These are phyloP conservation scores for Asclepias syriaca DNA, from an alignment of 257 asterid genomes.

Conservation along the genomic window DNA sequence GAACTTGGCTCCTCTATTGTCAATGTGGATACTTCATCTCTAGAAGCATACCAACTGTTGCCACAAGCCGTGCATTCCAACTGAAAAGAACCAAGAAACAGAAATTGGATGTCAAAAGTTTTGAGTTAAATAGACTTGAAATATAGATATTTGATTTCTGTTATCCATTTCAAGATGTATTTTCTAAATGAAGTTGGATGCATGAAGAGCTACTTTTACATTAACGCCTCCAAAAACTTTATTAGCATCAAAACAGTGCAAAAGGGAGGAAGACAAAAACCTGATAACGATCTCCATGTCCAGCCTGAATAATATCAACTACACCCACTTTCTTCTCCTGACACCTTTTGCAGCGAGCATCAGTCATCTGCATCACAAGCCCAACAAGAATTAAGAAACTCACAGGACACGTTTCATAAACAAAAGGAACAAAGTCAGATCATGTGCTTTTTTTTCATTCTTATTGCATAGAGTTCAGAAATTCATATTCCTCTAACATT, in stretches of 20 bases:
- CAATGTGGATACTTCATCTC: conserved; percentile 63
- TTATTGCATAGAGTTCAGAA: not conserved
- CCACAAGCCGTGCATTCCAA: conserved; percentile 82
- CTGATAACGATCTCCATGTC: conserved; percentile 75
- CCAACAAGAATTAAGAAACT: conserved; percentile 13
- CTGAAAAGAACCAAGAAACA: conserved; percentile 28
- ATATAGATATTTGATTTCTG: not conserved
- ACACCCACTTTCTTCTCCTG: conserved; percentile 60
- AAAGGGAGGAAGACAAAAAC: conserved; percentile 23
- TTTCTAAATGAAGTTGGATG: not conserved
- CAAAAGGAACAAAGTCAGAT: not conserved
- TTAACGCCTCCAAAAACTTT: not conserved
- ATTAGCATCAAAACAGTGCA: not conserved
- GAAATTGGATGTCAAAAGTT: not conserved
- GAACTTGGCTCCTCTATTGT: conserved; percentile 60
- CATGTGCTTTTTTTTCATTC: not conserved
- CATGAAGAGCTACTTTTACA: not conserved
- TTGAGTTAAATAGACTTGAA: not conserved
- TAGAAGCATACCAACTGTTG: conserved; percentile 67
- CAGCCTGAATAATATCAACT: conserved; percentile 63
- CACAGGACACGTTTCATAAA: not conserved
- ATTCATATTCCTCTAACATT: not conserved
- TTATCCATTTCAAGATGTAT: not conserved
- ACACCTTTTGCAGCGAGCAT: conserved; percentile 82
- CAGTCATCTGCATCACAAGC: conserved; percentile 60